Evolutionary conservation across 192 early-diverging fungal genomes (phyloP), one percentile per base, ranked within the genome.

Genomic region (Borealophlyctis nickersoniae): DNA sequence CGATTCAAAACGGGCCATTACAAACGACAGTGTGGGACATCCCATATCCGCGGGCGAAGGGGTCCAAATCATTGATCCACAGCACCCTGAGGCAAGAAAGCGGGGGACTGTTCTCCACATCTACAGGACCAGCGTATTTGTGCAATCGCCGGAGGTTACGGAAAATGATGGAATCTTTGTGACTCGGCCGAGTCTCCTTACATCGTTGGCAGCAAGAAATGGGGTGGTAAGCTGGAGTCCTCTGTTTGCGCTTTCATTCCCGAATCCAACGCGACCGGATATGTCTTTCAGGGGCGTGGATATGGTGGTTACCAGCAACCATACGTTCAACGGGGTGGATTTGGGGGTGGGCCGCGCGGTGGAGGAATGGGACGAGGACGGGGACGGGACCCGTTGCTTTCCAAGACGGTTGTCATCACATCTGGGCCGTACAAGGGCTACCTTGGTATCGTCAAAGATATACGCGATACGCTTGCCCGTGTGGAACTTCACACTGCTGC

Each of bases 351-450:
- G 14, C 23, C 34, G 34, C 71, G 71, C 2, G 76, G 71, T 45
- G 26, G 72, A 19, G 66, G 69, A 16, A 19, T 59, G 26, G 70
- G 72, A 14, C 50, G 67, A 16, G 75, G 73, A 1, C 69, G 80
- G 13, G 83, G 83, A 9, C 48, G 66, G 16, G 58, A 73, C 34
- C 69, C 73, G 2, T 52, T 84, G 4, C 76, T 96, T 5, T 82
- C 81, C 36, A 87, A 89, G 63, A 93, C 90, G 0, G 94, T 96
- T 9, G 87, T 85, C 30, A 89, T 95, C 36, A 84, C 81, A 13
- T 80, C 85, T 29, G 97, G 97, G 9, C 89, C 91, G 14, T 92
- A 91, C 81, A 99, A 99, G 70, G 94, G 95, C n/a, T 99, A 96
- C 71, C 74, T 95, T 22, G 97, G 97, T 22, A 93, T 98, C 56